Base-by-base conservation (phyloP, 129 eudicot genomes). In the Flaveria trinervia region DNA sequence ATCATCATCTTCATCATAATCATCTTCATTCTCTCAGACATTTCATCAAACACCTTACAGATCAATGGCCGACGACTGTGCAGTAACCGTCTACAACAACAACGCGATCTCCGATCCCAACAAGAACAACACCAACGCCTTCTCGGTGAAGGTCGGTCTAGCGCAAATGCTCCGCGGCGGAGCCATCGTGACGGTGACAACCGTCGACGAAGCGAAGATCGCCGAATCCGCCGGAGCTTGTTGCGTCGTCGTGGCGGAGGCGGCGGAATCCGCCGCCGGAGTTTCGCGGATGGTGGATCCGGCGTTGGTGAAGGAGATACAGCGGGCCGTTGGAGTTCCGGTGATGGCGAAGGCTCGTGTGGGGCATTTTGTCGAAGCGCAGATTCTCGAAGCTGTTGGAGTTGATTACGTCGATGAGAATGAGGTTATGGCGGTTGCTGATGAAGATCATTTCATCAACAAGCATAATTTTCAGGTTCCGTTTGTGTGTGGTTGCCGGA, bases 181-280 rank as follows among this genome's bases (percentile, higher is more conserved):
- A 48, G 96, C 87, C 1, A 86, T 89, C 9, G 77, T 91, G 8
- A 84, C 87, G 41, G 98, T 90, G n/a, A 62, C 83, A 23, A 71
- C 18, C 77, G 73, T 79, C n/a, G 88, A 84, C 15, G 88, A 93
- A 81, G 98, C 98, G 36, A 88, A 89, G 82, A 89, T 86, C 76
- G 98, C 98, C n/a, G 96, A 89, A 57, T 86, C 91, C 4, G 90
- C 97, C 44, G 97, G 98, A 28, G 97, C 97, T 22, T 93, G 93
- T 54, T 91, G 96, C 69, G 56, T 93, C 12, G 18, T 82, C 56
- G 91, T 88, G 16, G 45, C 89, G 6, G 87, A 82, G 28, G 72
- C 62, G 1, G 30, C 59, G 2, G 22, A 26, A 26, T 71, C 78
- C 2, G 80, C 80, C 65, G 61, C 50, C 2, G 92, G 92, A 4